A percentile compares a stretch with the other conserved stretches of the same genome.
Conservation (phyloP, 2,329 filamentous ascomycete species). For the Botrytis byssoidea region DNA sequence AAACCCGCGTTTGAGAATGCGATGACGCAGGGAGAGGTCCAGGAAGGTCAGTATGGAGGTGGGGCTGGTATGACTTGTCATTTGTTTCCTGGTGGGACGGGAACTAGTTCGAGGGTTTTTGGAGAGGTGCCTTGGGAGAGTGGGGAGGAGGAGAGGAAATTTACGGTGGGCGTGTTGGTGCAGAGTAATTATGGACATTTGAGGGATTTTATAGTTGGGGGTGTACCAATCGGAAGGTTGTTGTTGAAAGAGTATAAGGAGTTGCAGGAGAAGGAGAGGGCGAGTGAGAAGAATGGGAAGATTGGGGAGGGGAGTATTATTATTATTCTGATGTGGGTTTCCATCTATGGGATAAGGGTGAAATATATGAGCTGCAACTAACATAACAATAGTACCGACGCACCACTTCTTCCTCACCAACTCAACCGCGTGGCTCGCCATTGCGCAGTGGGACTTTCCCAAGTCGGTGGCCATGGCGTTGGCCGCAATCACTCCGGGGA, state of each 20-base stretch:
- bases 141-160: slow-evolving; percentile 42
- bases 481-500: slow-evolving; percentile 60
- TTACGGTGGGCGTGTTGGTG: slow-evolving; percentile 60
- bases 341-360: fast-evolving
- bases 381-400: slow-evolving; percentile 47
- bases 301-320: slow-evolving; percentile 63
- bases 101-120: slow-evolving; percentile 59
- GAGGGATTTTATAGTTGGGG: slow-evolving; percentile 56
- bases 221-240: slow-evolving; percentile 60
- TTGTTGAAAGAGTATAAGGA: slow-evolving; percentile 44
- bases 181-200: slow-evolving; percentile 64
- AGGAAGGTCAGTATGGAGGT: slow-evolving; percentile 63
- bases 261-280: slow-evolving; percentile 31
- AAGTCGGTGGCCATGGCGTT: slow-evolving; percentile 57
- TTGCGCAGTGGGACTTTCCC: slow-evolving; percentile 59
- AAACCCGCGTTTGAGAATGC: slow-evolving; percentile 53
- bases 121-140: slow-evolving; percentile 39
- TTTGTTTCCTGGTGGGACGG: slow-evolving; percentile 66
- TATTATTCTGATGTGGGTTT: slow-evolving; percentile 48
- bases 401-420: slow-evolving; percentile 56
- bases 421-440: slow-evolving; percentile 58
- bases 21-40: slow-evolving; percentile 48
- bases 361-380: background rate
- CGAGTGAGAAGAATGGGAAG: slow-evolving; percentile 38
- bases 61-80: slow-evolving; percentile 69